A percentile compares a stretch with the other conserved stretches of the same genome.
Conservation (phyloP, 768 basidiomycete species). For the Candolleomyces eurysporus region DNA sequence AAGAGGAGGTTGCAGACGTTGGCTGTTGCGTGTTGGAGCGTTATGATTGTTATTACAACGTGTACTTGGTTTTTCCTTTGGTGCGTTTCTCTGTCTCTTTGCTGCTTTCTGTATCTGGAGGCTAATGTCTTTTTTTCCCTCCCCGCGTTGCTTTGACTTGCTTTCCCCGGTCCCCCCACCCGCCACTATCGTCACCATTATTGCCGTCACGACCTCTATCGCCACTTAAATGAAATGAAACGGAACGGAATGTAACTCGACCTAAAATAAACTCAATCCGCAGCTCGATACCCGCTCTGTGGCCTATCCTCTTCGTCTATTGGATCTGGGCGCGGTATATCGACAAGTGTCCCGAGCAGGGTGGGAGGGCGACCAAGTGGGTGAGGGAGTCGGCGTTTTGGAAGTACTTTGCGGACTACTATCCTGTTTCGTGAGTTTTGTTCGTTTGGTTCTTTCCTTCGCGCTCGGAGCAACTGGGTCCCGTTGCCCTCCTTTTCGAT, state of each 20-base stretch:
- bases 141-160: neutral
- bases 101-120: neutral
- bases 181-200: neutral
- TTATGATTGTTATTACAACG: conserved; percentile 66
- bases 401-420: conserved; percentile 91
- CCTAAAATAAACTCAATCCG: neutral
- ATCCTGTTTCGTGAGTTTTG: conserved; percentile 77
- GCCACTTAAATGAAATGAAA: no score
- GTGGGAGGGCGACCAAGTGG: conserved; percentile 74
- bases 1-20: conserved; percentile 87
- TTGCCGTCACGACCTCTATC: neutral
- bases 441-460: no score
- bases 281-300: conserved; percentile 86
- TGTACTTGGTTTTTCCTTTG: conserved; percentile 77
- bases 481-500: no score
- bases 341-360: conserved; percentile 72
- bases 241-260: neutral
- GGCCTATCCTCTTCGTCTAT: conserved; percentile 82
- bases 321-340: conserved; percentile 73
- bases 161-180: neutral
- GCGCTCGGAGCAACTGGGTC: no score
- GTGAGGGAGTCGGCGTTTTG: conserved; percentile 70
- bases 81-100: conserved; percentile 43
- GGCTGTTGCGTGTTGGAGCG: conserved; percentile 85
- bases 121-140: neutral